Percentiles rank a stretch among this genome's conserved stretches.
These are phyloP conservation scores for Luzula sylvatica DNA, from an alignment of 176 grass and related monocot species.

Conservation along the genomic window DNA sequence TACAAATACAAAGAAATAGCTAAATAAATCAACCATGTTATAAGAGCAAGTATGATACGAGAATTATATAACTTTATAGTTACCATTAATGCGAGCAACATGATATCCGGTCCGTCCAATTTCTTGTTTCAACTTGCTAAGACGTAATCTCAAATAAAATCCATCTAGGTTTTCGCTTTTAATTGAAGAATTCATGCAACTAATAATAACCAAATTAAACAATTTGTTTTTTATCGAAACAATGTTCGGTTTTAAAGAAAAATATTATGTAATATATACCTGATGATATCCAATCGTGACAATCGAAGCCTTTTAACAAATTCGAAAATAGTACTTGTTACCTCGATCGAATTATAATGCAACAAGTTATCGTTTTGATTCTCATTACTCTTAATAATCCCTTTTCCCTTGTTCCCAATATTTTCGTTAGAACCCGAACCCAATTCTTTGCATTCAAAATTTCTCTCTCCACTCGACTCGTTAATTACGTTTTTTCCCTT, in stretches of 20 bases:
- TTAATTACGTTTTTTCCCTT: constrained; percentile 10
- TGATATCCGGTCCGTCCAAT: constrained; percentile 76
- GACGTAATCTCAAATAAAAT: constrained; percentile 73
- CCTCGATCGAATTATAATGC: constrained; percentile 2
- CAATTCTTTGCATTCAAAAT: constrained; percentile 8
- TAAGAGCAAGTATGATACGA: neutral
- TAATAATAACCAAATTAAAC: constrained; percentile 30
- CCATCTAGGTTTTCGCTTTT: constrained; percentile 49
- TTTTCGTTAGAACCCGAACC: constrained; percentile 13
- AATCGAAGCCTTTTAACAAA: constrained; percentile 32
- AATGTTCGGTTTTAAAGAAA: neutral
- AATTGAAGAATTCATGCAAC: constrained; percentile 60
- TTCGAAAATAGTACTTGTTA: constrained; percentile 19
- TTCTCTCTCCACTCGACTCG: constrained; percentile 1
- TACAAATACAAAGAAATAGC: constrained; percentile 35
- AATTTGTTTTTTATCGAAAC: neutral
- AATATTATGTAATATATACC: constrained; percentile 10
- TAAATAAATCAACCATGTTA: constrained; percentile 6
- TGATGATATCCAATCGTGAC: constrained; percentile 26
- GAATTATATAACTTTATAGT: constrained; percentile 6
- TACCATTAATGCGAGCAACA: constrained; percentile 81
- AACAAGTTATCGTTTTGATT: constrained; percentile 5
- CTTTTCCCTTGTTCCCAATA: constrained; percentile 4
- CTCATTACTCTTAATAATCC: neutral
- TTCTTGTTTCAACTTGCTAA: constrained; percentile 80